These are phyloP conservation scores for Ceratobasidium sp. DNA, from an alignment of 1,284 basidiomycete species.

Conservation along the genomic window DNA sequence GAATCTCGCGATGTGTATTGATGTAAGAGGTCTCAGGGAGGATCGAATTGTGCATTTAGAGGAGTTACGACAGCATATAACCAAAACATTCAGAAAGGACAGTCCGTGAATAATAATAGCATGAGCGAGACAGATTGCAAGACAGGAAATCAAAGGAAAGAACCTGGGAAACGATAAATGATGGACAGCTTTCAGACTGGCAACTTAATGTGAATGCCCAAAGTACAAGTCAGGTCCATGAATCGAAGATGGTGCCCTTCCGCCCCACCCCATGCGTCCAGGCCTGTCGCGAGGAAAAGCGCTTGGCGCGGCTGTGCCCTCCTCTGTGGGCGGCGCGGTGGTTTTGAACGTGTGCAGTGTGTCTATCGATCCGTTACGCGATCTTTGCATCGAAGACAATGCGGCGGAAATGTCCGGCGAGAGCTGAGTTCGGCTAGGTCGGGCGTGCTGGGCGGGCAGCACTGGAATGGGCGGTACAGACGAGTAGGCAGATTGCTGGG, in stretches of 20 bases:
- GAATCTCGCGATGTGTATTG: constrained; percentile 4
- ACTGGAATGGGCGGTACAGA: constrained; percentile 21
- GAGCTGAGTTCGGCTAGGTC: neutral
- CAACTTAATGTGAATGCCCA: constrained; percentile 3
- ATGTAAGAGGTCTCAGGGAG: neutral
- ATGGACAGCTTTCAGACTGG: neutral
- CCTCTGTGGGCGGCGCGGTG: constrained; percentile 12
- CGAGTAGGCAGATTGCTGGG: constrained; percentile 5
- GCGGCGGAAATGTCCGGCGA: constrained; percentile 8
- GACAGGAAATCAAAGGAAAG: neutral
- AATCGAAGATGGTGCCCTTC: constrained; percentile 22
- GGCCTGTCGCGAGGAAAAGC: neutral
- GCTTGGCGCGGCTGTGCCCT: constrained; percentile 7
- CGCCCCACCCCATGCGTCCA: constrained; percentile 16
- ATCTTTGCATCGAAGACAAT: neutral
- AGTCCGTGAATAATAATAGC: constrained; percentile 10
- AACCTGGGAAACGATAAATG: neutral
- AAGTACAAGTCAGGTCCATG: constrained; percentile 24
- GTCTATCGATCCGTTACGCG: neutral
- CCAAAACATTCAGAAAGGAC: neutral
- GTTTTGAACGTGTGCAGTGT: neutral
- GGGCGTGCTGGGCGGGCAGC: neutral
- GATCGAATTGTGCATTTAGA: neutral
- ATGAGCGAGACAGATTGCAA: neutral
- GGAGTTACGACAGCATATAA: neutral